Conservation (phyloP, 164 flowering plant genomes). For the Cinnamomum chago region DNA sequence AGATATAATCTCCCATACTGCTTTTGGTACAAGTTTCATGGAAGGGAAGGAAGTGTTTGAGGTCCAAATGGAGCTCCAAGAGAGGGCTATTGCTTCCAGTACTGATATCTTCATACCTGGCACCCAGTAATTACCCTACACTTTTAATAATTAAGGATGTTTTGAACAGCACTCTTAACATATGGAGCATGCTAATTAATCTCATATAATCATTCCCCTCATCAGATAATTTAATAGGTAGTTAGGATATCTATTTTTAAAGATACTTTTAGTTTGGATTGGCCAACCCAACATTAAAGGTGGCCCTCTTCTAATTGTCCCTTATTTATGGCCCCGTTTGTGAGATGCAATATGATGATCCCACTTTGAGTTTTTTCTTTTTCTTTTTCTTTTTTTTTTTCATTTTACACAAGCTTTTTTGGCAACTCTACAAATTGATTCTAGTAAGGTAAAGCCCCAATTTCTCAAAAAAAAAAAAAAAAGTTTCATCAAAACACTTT, state of each 20-base stretch:
- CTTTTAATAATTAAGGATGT: background rate
- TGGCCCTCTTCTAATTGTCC: no score
- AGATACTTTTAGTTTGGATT: background rate
- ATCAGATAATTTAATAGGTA: background rate
- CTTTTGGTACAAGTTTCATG: constrained; percentile 29
- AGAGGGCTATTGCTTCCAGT: constrained; percentile 8
- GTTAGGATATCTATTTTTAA: no score
- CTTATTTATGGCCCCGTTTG: no score
- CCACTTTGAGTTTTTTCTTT: no score
- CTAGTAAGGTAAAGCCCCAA: no score
- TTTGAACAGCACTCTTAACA: background rate
- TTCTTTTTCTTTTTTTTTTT: no score
- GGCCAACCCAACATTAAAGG: background rate
- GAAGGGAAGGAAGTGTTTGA: constrained; percentile 28
- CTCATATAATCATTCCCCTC: background rate
- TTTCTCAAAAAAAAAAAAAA: no score
- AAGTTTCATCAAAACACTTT: no score
- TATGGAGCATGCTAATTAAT: background rate
- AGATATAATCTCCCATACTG: constrained; percentile 33
- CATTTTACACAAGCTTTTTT: no score
- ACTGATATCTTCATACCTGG: constrained; percentile 25
- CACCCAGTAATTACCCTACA: constrained; percentile 14
- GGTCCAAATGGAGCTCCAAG: constrained; percentile 25
- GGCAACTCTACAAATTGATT: no score
- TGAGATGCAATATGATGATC: no score